Percentiles rank a stretch among this genome's conserved stretches.
phyloP scores from a whole-genome alignment of 2,329 filamentous ascomycete species.

The Ophiosphaerella korrae region DNA sequence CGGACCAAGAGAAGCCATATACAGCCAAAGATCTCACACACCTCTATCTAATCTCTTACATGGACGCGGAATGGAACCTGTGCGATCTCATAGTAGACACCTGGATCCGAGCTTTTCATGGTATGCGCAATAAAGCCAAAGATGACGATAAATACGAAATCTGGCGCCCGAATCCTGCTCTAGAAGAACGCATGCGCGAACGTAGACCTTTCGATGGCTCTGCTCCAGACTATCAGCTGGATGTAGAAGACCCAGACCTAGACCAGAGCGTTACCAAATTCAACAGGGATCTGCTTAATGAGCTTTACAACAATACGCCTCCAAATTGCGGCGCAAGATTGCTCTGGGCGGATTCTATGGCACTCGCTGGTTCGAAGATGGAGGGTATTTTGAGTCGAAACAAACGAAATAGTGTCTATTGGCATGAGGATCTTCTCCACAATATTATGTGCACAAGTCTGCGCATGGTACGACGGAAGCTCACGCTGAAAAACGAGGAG shows the following conservation, averaged over 20 bases:
- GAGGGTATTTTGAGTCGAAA: slow-evolving; percentile 8
- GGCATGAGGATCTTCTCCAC: slow-evolving; percentile 24
- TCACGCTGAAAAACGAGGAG: slow-evolving; percentile 42
- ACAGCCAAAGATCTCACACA: not conserved
- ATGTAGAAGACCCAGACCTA: slow-evolving; percentile 15
- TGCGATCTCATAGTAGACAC: slow-evolving; percentile 1
- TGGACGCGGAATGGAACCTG: not conserved
- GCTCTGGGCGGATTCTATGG: slow-evolving; percentile 41
- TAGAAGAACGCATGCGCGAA: not conserved
- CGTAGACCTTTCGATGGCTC: slow-evolving; percentile 9
- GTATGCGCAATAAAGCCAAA: not conserved
- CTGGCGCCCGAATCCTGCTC: not conserved
- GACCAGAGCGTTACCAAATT: slow-evolving; percentile 18
- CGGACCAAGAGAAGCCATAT: not conserved
- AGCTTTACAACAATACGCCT: slow-evolving; percentile 29
- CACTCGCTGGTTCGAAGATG: slow-evolving; percentile 26
- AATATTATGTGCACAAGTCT: slow-evolving; percentile 34
- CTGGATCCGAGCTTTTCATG: not conserved
- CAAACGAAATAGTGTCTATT: not conserved
- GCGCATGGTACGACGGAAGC: slow-evolving; percentile 24
- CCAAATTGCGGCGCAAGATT: slow-evolving; percentile 28
- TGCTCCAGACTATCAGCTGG: slow-evolving; percentile 7
- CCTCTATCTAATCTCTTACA: not conserved
- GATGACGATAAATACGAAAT: not conserved
- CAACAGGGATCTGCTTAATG: slow-evolving; percentile 13